Percentiles rank a stretch among this genome's conserved stretches.
Evolutionary conservation across 2,329 filamentous ascomycete species (phyloP).

Genomic region (Xylariaceae sp.): DNA sequence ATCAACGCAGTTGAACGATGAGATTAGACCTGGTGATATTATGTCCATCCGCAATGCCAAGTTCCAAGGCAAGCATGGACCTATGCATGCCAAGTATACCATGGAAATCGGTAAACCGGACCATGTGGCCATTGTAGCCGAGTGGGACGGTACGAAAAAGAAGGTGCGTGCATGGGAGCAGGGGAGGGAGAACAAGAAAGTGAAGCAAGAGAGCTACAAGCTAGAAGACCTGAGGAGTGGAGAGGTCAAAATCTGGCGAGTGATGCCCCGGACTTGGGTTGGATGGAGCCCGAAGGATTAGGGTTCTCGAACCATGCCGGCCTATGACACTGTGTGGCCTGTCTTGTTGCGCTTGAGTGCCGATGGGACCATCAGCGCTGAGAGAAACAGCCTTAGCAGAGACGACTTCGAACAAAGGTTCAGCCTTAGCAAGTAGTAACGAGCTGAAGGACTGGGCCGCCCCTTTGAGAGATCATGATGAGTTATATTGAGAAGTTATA

Average conservation of each 20-base stretch:
- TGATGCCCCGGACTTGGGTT: conserved; percentile 88
- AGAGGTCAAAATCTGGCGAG: conserved; percentile 95
- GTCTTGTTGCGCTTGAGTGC: conserved; percentile 27
- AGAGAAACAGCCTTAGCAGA: conserved; percentile 11
- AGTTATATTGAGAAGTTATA: conserved; percentile 14
- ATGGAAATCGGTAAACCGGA: conserved; percentile 82
- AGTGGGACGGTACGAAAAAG: conserved; percentile 99
- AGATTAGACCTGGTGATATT: conserved; percentile 90
- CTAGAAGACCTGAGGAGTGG: conserved; percentile 87
- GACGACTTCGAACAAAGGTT: conserved; percentile 22
- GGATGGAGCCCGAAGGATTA: conserved; percentile 71
- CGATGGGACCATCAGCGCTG: conserved; percentile 26
- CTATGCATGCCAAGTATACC: conserved; percentile 92
- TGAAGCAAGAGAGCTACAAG: conserved; percentile 90
- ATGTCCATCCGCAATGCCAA: conserved; percentile 87
- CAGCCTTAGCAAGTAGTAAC: conserved; percentile 11
- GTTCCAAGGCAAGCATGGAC: conserved; percentile 91
- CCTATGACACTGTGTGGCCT: conserved; percentile 28
- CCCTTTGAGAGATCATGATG: background rate
- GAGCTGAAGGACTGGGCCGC: background rate
- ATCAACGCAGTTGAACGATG: conserved; percentile 81
- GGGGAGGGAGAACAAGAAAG: conserved; percentile 86
- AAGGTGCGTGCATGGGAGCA: conserved; percentile 96
- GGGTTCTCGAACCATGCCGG: conserved; percentile 31
- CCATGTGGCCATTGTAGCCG: conserved; percentile 85